Base-by-base conservation (phyloP, 495 filamentous ascomycete genomes). In the Trichoderma erinaceum region DNA sequence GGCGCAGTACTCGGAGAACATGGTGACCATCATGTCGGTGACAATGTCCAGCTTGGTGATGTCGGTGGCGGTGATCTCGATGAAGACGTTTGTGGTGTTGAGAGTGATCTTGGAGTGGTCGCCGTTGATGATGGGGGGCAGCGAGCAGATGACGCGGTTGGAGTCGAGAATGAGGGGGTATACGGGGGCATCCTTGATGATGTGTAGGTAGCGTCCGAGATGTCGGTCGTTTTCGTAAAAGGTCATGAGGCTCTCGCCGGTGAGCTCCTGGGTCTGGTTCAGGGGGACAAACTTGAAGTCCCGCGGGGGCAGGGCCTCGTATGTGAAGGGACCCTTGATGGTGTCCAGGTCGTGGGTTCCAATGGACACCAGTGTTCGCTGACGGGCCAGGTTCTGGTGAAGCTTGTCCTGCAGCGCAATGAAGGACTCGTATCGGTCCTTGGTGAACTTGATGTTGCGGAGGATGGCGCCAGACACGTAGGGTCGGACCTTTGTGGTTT, bases 101-200 rank as follows among this genome's bases (percentile, higher is more conserved):
- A 97, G 80, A 1, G 85, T 91, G 74, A 99, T 98, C 81, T 98
- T 99, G 67, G 93, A 97, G 79, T 91, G 92, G 73, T 99, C 86
- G 69, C 92, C 87, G 79, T 99, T 99, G 83, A 99, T 99, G 75
- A 98, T 97, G 23, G 95, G 95, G 0, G 95, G 95, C 66, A 99
- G 83, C 29, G 94, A 97, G 81, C 93, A 96, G 63, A 98, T 92
- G 41, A 85, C 89, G 43, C 87, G 82, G 70, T 97, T 90, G 44
- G 91, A 86, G 79, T 99, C 95, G 73, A 92, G 91, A 71, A 99
- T 94, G 63, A 97, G 92, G n/a, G 95, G 95, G 76, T 98, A 99
- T 41, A 97, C 89, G 18, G 93, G 91, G 67, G 90, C 92, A 76
- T 97, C 93, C 25, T 87, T 87, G 75, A 99, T 93, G 72, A 99